Base-by-base conservation (phyloP, 2,329 filamentous ascomycete species). In the Pezicula rhizophila region DNA sequence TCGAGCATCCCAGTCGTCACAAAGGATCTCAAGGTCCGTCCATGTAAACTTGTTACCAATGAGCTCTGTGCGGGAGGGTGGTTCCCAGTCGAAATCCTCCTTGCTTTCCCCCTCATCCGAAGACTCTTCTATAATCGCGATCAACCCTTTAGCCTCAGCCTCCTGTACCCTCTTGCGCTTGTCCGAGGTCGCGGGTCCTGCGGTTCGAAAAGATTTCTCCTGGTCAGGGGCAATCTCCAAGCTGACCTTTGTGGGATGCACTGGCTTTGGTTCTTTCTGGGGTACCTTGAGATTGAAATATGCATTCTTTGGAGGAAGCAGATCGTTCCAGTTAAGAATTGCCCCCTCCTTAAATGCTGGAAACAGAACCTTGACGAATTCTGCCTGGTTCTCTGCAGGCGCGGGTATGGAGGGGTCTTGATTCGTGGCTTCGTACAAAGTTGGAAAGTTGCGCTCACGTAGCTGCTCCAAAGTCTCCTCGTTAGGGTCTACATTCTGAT, bases 211-310 rank as follows among this genome's bases (percentile, higher is more conserved):
- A 23, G 79, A 75, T 58, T 90, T 89, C 66, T 95, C 89, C 57
- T 95, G 87, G 59, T 97, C 93, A 42, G 80, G 77, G 2, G 88
- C 86, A 31, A 97, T 73, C 52, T 99, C 93, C 12, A 99, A 75
- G 52, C 82, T 90, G 49, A 96, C 77, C 67, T 99, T 99, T 17
- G 86, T 91, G 0, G 90, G 89, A 5, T 90, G 78, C 3, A 97
- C 76, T 14, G 88, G 76, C 67, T 91, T 93, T 0, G 90, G 88
- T 37, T 83, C 84, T 67, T 90, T 95, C 1, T 76, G 56, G 0
- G 91, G 89, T 35, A 82, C 80, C 67, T 96, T 93, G 49, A 86
- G 84, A 53, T 87, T 77, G 67, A 87, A 92, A 47, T 82, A 77
- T 1, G 89, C 86, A 57, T 83, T 83, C 65, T 91, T 90, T 5